These are phyloP conservation scores for Aciculosporium take DNA, from an alignment of 2,329 filamentous ascomycete species.

Conservation along the genomic window DNA sequence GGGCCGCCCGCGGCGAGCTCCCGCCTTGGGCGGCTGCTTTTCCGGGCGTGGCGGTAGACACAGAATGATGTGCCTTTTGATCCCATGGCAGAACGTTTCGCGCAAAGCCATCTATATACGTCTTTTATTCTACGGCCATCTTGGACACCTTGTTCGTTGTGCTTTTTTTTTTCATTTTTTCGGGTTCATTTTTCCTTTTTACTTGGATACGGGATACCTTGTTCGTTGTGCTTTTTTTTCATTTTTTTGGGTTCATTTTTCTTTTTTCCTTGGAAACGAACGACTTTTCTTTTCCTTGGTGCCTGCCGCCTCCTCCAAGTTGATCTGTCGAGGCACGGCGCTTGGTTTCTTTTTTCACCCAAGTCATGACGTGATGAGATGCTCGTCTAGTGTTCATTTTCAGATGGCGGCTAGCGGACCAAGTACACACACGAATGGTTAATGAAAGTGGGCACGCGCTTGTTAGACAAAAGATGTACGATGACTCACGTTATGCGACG, in stretches of 20 bases:
- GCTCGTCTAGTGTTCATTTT: constrained; percentile 10
- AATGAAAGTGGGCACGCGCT: constrained; percentile 1
- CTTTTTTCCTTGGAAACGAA: no score
- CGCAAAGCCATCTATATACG: no score
- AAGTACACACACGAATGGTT: constrained; percentile 4
- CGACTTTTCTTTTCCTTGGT: not conserved
- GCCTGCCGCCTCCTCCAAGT: not conserved
- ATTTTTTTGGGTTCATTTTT: no score
- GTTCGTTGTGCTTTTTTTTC: not conserved
- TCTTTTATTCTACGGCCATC: not conserved
- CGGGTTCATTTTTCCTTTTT: not conserved
- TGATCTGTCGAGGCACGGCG: no score
- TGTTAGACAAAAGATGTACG: constrained; percentile 7
- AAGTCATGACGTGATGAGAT: constrained; percentile 13
- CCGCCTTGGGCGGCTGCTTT: no score
- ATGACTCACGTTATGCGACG: constrained; percentile 7
- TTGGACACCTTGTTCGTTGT: not conserved
- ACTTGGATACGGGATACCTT: no score
- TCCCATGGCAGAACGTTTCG: no score
- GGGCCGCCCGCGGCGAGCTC: no score
- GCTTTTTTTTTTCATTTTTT: no score
- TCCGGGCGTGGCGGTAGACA: no score
- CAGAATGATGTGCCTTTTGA: no score
- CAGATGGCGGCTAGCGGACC: constrained; percentile 7
- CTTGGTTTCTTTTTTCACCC: not conserved